Evolutionary conservation across 73 alveolate species (phyloP), one percentile per base, ranked within the genome.

Genomic region (Paramecium tetraurelia): DNA sequence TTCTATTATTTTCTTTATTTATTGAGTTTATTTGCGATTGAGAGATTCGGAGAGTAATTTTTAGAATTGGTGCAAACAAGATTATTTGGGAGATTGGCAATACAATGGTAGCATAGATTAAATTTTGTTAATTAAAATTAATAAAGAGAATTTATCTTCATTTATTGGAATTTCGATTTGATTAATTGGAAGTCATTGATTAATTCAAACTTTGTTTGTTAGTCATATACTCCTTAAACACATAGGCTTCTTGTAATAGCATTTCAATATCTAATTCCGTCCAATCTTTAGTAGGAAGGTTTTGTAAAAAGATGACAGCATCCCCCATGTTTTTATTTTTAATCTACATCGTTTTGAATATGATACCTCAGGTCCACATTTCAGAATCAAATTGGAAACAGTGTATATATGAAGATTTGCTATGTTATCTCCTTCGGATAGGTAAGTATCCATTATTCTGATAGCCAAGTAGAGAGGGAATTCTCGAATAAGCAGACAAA

Each of bases 361-460:
- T 72, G 27, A 24, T 80, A 80, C 90, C 2, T 80, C 90, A 24
- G 90, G 90, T 21, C 41, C 90, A 46, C 90, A 80, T 80, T 80
- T 80, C 20, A 80, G 75, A 10, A 80, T 80, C 50, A 80, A 11
- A 80, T 80, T 80, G 48, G 90, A 40, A 18, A 80, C 90, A 80
- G 90, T 80, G 18, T 80, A 80, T 5, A 80, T 46, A 29, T 80
- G 90, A 16, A 80, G 57, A 80, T 80, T 80, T 7, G 90, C 90
- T 31, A 80, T 44, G 5, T 80, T 35, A 46, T 80, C 90, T 80
- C 90, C 94, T 38, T 89, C 94, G 3, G 92, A 41, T 10, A 89
- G 85, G 29, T 89, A 89, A 7, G 94, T 89, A 72, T 89, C 94
- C 44, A 89, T 43, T 70, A 89, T 33, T 46, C 94, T 89, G 36